These are phyloP conservation scores for Blastocystis sp. DNA, from an alignment of 352 stramenopile species.

Conservation along the genomic window DNA sequence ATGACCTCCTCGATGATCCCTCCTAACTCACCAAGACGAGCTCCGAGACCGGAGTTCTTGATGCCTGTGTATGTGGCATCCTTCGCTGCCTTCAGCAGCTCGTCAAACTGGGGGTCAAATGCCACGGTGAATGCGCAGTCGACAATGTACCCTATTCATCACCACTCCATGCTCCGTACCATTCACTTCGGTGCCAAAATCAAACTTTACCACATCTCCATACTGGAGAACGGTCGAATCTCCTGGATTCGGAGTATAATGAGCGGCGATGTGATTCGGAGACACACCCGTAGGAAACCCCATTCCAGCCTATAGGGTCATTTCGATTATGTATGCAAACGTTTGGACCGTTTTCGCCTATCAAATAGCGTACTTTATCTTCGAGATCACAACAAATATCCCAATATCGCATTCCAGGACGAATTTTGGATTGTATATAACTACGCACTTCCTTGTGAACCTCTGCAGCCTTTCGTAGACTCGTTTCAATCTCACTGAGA, in stretches of 20 bases:
- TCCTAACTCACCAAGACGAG: constrained; percentile 85
- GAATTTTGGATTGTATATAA: constrained; percentile 88
- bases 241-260: constrained; percentile 91
- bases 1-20: constrained; percentile 91
- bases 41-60: constrained; percentile 83
- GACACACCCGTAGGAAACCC: constrained; percentile 88
- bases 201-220: constrained; percentile 93
- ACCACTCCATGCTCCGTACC: background rate
- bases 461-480: constrained; percentile 77
- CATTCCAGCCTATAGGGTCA: constrained; percentile 69
- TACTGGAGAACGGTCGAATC: constrained; percentile 86
- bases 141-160: constrained; percentile 77
- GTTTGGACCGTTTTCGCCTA: constrained; percentile 77
- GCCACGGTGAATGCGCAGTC: constrained; percentile 90
- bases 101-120: constrained; percentile 88
- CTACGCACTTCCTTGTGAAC: constrained; percentile 82
- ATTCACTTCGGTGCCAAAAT: constrained; percentile 95
- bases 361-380: constrained; percentile 88
- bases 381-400: constrained; percentile 90
- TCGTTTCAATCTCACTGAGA: constrained; percentile 3
- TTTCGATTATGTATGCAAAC: background rate
- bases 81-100: constrained; percentile 79
- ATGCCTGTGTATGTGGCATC: constrained; percentile 87
- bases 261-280: constrained; percentile 90
- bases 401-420: constrained; percentile 88